Conservation (phyloP, 768 basidiomycete species). For the Tylopilus balloui region DNA sequence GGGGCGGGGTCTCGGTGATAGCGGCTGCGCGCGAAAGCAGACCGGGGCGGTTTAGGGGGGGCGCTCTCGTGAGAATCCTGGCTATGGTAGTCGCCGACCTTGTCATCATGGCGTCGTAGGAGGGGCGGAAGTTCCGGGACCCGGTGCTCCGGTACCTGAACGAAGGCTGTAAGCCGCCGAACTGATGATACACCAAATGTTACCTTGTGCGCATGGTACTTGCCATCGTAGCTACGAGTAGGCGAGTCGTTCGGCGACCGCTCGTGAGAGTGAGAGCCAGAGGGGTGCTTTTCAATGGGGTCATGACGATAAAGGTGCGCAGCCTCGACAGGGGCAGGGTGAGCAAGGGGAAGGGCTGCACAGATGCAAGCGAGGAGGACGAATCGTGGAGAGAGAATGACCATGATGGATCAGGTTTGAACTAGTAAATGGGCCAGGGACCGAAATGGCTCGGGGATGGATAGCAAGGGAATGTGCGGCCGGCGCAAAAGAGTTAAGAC, state of each 20-base stretch:
- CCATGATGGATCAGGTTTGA: slow-evolving; percentile 38
- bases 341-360: slow-evolving; percentile 38
- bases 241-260: background rate
- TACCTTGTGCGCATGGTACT: slow-evolving; percentile 8
- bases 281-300: slow-evolving; percentile 3
- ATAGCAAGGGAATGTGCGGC: slow-evolving; percentile 19
- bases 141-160: slow-evolving; percentile 1
- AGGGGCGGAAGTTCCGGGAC: slow-evolving; percentile 14
- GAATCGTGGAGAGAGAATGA: slow-evolving; percentile 45
- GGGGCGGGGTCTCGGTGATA: slow-evolving; percentile 8
- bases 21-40: slow-evolving; percentile 21
- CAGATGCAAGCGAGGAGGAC: slow-evolving; percentile 43
- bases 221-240: background rate
- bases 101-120: slow-evolving; percentile 9
- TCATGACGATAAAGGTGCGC: slow-evolving; percentile 34
- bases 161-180: background rate
- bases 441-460: slow-evolving; percentile 7
- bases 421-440: slow-evolving; percentile 10
- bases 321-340: slow-evolving; percentile 32
- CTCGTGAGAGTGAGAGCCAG: background rate
- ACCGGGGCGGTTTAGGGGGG: slow-evolving; percentile 9
- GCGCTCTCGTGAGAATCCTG: background rate
- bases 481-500: slow-evolving; percentile 22
- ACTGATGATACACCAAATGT: background rate
- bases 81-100: background rate